Conservation (phyloP, 2,329 filamentous ascomycete genomes). For the Talaromyces sp. region DNA sequence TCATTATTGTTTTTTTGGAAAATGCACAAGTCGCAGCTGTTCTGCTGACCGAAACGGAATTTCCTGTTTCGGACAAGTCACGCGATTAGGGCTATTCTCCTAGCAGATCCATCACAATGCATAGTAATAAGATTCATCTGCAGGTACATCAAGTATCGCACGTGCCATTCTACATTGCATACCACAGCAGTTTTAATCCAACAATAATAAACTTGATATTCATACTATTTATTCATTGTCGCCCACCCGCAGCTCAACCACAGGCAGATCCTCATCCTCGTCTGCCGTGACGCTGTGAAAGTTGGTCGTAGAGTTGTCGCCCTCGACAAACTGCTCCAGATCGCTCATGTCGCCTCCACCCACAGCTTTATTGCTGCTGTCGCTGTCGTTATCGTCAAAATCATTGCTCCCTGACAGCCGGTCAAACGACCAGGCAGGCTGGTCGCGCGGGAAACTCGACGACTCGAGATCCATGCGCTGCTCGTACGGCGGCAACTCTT, state of each 20-base stretch:
- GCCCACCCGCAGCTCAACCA: slow-evolving; percentile 37
- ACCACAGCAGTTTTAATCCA: too few relatives aligned
- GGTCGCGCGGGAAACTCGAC: slow-evolving; percentile 18
- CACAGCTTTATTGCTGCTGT: slow-evolving; percentile 35
- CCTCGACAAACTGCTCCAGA: slow-evolving; percentile 19
- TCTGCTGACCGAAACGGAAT: too few relatives aligned
- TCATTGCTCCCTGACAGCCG: slow-evolving; percentile 25
- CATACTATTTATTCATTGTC: slow-evolving; percentile 25
- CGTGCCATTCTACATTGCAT: too few relatives aligned
- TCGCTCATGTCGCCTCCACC: slow-evolving; percentile 29
- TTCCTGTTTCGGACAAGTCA: background rate
- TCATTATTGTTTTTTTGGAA: background rate
- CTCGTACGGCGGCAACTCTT: slow-evolving; percentile 29
- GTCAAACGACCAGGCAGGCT: slow-evolving; percentile 34
- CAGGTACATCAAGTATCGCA: background rate
- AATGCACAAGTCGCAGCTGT: too few relatives aligned
- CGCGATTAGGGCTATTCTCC: background rate
- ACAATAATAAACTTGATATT: too few relatives aligned
- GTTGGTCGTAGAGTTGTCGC: slow-evolving; percentile 14
- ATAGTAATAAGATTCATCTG: background rate
- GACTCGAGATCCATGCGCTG: slow-evolving; percentile 23
- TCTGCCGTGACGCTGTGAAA: slow-evolving; percentile 13
- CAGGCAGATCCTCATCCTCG: slow-evolving; percentile 36
- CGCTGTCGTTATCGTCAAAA: slow-evolving; percentile 31
- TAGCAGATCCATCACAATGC: too few relatives aligned